Conservation (phyloP, 83 land plant species). For the Picea engelmannii region DNA sequence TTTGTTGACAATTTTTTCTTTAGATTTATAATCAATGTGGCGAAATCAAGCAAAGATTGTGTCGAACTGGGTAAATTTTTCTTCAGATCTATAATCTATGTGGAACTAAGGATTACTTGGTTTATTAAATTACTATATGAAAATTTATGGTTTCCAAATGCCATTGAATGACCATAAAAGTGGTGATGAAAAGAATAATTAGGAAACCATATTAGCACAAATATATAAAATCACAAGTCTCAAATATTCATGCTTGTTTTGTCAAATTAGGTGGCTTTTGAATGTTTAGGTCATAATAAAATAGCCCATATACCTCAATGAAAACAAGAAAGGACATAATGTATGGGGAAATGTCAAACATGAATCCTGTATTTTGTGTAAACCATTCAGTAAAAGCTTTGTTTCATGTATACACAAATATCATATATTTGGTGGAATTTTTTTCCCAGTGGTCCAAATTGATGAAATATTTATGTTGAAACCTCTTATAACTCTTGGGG, state of each 20-base stretch:
- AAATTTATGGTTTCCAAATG: no score
- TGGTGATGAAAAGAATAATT: slow-evolving; percentile 51
- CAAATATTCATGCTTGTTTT: no score
- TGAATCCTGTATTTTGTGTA: no score
- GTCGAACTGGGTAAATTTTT: no score
- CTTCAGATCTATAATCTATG: slow-evolving; percentile 53
- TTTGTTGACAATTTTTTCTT: no score
- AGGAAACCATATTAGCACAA: not conserved
- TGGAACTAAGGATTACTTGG: slow-evolving; percentile 47
- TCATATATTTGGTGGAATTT: no score
- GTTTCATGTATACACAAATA: no score
- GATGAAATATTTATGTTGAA: slow-evolving; percentile 28
- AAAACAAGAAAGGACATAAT: slow-evolving; percentile 80
- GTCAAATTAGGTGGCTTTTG: no score
- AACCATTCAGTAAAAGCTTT: no score
- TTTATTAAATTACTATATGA: slow-evolving; percentile 11
- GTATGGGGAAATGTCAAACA: slow-evolving; percentile 45
- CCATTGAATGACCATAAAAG: slow-evolving; percentile 9
- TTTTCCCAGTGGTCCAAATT: no score
- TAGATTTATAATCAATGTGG: no score
- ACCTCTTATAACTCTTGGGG: slow-evolving; percentile 24
- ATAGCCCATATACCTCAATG: slow-evolving; percentile 54
- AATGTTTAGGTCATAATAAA: not conserved
- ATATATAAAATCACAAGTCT: not conserved
- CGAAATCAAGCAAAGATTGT: no score